Percentiles rank a stretch among this genome's conserved stretches.
phyloP scores from a whole-genome alignment of 306 rosid species.

The Elaeagnus macrophylla region DNA sequence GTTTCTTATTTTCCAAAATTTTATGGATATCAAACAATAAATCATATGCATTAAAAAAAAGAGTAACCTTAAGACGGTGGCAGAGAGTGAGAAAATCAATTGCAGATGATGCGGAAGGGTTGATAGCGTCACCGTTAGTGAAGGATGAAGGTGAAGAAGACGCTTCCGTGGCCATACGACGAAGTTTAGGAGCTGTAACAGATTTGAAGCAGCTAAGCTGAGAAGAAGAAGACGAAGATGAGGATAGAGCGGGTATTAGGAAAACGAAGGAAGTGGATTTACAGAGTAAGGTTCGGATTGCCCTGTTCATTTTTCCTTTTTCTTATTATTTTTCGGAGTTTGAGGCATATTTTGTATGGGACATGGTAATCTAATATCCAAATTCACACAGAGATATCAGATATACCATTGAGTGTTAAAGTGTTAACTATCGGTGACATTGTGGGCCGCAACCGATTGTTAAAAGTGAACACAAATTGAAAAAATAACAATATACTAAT shows the following conservation, averaged over 20 bases:
- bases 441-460: no score
- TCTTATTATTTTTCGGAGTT: no score
- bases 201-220: slow-evolving; percentile 4
- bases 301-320: not conserved
- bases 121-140: slow-evolving; percentile 20
- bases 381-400: no score
- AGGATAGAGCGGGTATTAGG: not conserved
- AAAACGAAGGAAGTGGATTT: not conserved
- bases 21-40: no score
- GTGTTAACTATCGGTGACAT: no score
- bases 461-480: no score
- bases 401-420: no score
- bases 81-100: slow-evolving; percentile 80
- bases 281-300: not conserved
- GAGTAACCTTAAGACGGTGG: slow-evolving; percentile 79
- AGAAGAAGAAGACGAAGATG: slow-evolving; percentile 7
- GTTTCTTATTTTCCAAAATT: not conserved
- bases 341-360: no score
- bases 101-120: slow-evolving; percentile 41
- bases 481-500: no score
- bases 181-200: slow-evolving; percentile 13
- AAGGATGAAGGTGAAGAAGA: slow-evolving; percentile 24
- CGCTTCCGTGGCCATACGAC: slow-evolving; percentile 36
- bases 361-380: no score
- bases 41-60: no score